A percentile compares a stretch with the other conserved stretches of the same genome.
phyloP scores from a whole-genome alignment of 305 asterid genomes.

The Solanum hybrid region DNA sequence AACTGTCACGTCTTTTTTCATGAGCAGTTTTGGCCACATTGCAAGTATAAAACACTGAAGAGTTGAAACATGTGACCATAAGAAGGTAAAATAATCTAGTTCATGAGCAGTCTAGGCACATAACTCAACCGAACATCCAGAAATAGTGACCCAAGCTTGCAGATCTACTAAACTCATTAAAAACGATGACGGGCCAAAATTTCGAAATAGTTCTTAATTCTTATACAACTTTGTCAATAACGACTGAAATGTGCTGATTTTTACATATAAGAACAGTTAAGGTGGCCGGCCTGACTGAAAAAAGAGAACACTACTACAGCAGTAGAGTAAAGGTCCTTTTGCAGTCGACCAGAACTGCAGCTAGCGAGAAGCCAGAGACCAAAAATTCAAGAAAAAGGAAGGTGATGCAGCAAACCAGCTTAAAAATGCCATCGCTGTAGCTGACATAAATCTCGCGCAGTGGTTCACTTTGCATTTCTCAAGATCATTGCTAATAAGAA shows the following conservation, averaged over 20 bases:
- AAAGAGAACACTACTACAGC: neutral
- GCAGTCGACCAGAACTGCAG: neutral
- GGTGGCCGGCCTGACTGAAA: neutral
- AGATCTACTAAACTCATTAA: neutral
- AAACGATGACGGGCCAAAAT: too few relatives aligned
- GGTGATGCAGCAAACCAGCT: slow-evolving; percentile 87
- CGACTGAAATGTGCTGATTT: neutral
- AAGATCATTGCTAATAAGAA: slow-evolving; percentile 77
- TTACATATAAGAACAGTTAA: neutral
- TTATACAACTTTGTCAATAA: neutral
- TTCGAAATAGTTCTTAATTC: neutral
- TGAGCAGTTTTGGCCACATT: neutral
- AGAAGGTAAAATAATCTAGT: neutral
- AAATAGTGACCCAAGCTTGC: neutral
- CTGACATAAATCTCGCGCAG: slow-evolving; percentile 80
- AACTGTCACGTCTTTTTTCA: neutral
- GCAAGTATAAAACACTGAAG: neutral
- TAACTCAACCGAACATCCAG: neutral
- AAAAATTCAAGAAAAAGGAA: slow-evolving; percentile 68
- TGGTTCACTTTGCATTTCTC: slow-evolving; percentile 58
- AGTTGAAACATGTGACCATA: neutral
- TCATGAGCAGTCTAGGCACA: neutral
- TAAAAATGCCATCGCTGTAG: slow-evolving; percentile 90
- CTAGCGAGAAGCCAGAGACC: slow-evolving; percentile 73
- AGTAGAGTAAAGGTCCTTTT: neutral